phyloP scores from a whole-genome alignment of 163 green algal genomes.

The Chlorella variabilis region DNA sequence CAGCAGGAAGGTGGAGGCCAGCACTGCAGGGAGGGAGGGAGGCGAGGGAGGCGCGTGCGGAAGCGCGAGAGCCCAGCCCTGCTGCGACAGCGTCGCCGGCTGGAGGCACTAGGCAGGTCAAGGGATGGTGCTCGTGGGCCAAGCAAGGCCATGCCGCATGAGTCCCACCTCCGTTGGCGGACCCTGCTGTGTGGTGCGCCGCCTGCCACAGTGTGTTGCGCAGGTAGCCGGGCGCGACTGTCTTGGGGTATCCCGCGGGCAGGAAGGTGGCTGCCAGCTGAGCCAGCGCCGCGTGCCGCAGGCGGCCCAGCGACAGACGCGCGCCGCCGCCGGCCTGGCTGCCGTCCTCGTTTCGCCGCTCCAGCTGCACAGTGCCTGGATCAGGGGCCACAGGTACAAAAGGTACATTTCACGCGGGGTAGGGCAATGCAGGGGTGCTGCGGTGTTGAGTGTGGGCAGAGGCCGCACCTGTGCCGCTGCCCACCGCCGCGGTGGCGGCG shows the following conservation, averaged over 20 bases:
- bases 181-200: constrained; percentile 37
- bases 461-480: neutral
- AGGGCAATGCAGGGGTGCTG: neutral
- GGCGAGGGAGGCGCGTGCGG: too few species aligned
- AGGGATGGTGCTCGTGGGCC: too few species aligned
- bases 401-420: neutral
- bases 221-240: constrained; percentile 71
- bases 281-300: constrained; percentile 14
- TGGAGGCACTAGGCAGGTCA: too few species aligned
- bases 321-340: neutral
- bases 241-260: constrained; percentile 65
- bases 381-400: neutral
- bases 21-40: constrained; percentile 44
- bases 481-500: neutral
- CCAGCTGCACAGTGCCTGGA: neutral
- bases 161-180: constrained; percentile 58
- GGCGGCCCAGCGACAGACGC: neutral
- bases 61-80: too few species aligned
- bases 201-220: constrained; percentile 58
- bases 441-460: neutral
- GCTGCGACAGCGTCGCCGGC: too few species aligned
- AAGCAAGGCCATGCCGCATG: too few species aligned
- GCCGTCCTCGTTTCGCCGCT: neutral
- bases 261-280: constrained; percentile 68
- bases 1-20: constrained; percentile 81